Evolutionary conservation across 2,329 filamentous ascomycete genomes (phyloP).

Genomic region (Lachnellula cervina): DNA sequence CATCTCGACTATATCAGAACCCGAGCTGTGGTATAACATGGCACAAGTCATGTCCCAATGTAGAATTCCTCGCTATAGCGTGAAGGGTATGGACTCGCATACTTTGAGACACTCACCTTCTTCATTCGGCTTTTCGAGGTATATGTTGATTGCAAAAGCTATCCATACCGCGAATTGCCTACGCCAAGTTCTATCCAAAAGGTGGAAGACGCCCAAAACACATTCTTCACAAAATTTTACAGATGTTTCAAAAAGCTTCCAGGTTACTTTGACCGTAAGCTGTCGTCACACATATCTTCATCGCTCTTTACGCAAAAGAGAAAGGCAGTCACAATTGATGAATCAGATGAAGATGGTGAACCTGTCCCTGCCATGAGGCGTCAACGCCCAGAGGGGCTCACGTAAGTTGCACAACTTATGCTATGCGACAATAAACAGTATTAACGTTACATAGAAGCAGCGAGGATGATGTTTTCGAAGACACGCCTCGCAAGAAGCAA

Average conservation of each 20-base stretch:
- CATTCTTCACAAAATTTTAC: slow-evolving; percentile 1
- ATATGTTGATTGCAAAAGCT: slow-evolving; percentile 29
- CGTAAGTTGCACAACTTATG: slow-evolving; percentile 10
- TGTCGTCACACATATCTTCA: not conserved
- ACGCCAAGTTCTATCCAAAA: slow-evolving; percentile 10
- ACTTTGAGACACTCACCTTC: slow-evolving; percentile 8
- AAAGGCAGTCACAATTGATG: slow-evolving; percentile 4
- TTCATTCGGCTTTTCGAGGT: slow-evolving; percentile 27
- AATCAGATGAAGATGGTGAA: slow-evolving; percentile 25
- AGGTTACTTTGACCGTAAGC: slow-evolving; percentile 7
- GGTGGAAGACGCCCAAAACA: slow-evolving; percentile 22
- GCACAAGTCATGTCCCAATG: slow-evolving; percentile 9
- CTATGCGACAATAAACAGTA: not conserved
- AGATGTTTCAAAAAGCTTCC: not conserved
- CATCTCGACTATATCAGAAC: slow-evolving; percentile 10
- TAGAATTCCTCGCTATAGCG: not conserved
- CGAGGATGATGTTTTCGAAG: slow-evolving; percentile 6
- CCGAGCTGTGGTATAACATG: slow-evolving; percentile 17
- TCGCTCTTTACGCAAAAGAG: not conserved
- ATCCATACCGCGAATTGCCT: slow-evolving; percentile 4
- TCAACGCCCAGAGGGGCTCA: not conserved
- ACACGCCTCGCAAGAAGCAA: slow-evolving; percentile 30
- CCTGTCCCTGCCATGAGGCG: slow-evolving; percentile 40
- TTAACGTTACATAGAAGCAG: slow-evolving; percentile 1
- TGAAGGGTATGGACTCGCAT: slow-evolving; percentile 14